Conservation (phyloP, 2,329 filamentous ascomycete genomes). For the Colletotrichum orbiculare region DNA sequence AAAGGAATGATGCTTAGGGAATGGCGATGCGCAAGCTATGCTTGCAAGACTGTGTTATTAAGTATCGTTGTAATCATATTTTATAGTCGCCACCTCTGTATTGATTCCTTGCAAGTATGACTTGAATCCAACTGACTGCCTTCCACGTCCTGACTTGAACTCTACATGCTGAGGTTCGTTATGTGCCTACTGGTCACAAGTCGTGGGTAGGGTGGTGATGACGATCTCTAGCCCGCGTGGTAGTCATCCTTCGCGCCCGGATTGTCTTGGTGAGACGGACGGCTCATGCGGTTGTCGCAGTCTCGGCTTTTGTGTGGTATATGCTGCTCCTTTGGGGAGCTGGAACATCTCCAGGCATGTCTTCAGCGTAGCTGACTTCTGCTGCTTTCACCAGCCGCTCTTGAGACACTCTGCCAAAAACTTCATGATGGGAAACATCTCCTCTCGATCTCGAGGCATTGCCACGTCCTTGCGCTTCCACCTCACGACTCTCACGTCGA, state of each 20-base stretch:
- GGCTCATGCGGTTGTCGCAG: too few species aligned
- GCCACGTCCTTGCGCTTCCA: conserved; percentile 79
- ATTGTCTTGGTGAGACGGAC: not conserved
- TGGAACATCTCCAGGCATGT: too few species aligned
- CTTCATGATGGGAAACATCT: conserved; percentile 91
- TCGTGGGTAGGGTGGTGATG: too few species aligned
- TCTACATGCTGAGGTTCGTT: too few species aligned
- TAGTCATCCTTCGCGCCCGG: not conserved
- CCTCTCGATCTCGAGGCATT: conserved; percentile 86
- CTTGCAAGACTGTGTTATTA: too few species aligned
- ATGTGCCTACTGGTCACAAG: too few species aligned
- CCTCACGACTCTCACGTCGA: conserved; percentile 72
- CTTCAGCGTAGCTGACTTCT: too few species aligned
- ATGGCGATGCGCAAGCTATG: not conserved
- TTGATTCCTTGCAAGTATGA: not conserved
- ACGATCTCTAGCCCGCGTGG: not conserved
- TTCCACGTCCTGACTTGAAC: too few species aligned
- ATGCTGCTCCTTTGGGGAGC: too few species aligned
- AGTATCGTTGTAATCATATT: conserved; percentile 17
- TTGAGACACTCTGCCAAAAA: conserved; percentile 76
- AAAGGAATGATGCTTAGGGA: not conserved
- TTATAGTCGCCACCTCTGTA: conserved; percentile 3
- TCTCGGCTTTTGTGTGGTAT: too few species aligned
- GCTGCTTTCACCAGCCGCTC: conserved; percentile 38
- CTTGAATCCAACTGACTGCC: not conserved